Evolutionary conservation across 202 grass and related monocot species (phyloP).

Genomic region (Panicum hallii): DNA sequence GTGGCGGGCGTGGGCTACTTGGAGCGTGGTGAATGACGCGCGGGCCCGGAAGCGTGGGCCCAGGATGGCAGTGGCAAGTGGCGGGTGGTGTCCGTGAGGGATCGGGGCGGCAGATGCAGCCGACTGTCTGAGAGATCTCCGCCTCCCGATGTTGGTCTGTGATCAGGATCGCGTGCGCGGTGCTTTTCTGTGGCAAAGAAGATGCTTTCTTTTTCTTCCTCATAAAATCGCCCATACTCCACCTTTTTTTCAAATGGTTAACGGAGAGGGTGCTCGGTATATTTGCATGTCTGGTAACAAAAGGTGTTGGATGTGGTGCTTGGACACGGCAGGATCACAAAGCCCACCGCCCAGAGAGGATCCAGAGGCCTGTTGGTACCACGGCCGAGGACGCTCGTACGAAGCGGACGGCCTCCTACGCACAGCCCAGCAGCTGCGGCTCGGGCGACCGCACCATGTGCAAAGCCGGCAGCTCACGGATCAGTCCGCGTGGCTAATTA

Average conservation of each 20-base stretch:
- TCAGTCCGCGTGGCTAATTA: too few relatives aligned
- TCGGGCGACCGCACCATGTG: too few relatives aligned
- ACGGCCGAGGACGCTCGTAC: constrained; percentile 48
- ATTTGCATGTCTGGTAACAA: background rate
- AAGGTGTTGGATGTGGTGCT: background rate
- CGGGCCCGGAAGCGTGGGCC: accelerated
- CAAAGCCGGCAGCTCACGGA: background rate
- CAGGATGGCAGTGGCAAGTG: accelerated
- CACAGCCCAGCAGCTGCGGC: too few relatives aligned
- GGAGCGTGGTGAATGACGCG: background rate
- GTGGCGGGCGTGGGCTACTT: constrained; percentile 33
- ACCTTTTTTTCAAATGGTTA: background rate
- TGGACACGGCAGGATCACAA: too few relatives aligned
- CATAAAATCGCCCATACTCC: background rate
- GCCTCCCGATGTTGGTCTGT: constrained; percentile 47
- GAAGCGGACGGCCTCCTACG: too few relatives aligned
- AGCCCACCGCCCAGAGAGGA: background rate
- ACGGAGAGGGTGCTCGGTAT: background rate
- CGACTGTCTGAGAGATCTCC: constrained; percentile 47
- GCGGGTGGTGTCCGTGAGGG: background rate
- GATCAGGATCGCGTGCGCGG: constrained; percentile 30
- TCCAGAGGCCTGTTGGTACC: constrained; percentile 27
- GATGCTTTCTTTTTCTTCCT: background rate
- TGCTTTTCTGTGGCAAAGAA: background rate
- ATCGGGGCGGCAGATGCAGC: constrained; percentile 11